Conservation (phyloP, 495 filamentous ascomycete species). For the Sabuloglossum arenarium region DNA sequence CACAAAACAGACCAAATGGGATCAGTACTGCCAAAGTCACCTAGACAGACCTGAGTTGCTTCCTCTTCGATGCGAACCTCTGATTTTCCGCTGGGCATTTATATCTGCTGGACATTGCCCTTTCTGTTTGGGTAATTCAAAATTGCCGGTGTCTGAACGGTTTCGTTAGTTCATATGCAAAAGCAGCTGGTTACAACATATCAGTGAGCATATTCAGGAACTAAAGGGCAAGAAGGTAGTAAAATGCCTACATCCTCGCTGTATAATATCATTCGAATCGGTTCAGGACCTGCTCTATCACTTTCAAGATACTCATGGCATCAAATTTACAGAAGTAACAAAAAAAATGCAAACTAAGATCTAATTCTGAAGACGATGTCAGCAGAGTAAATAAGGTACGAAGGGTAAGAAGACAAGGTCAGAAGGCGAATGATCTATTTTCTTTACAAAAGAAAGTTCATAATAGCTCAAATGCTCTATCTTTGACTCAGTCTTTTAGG, state of each 20-base stretch:
- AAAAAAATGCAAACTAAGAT: background rate
- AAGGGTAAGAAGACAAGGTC: background rate
- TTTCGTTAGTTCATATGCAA: constrained; percentile 1
- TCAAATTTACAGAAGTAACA: background rate
- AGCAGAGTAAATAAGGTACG: background rate
- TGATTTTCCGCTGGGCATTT: constrained; percentile 7
- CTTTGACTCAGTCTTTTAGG: background rate
- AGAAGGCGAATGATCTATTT: background rate
- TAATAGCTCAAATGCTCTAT: background rate
- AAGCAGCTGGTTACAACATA: background rate
- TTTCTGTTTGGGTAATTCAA: constrained; percentile 1
- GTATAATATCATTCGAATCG: background rate
- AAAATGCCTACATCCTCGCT: constrained; percentile 1
- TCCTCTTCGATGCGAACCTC: constrained; percentile 8
- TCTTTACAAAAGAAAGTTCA: background rate
- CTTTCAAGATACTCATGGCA: constrained; percentile 3
- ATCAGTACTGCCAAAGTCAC: constrained; percentile 8
- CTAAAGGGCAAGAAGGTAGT: background rate
- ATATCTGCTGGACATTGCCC: background rate
- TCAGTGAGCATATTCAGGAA: background rate
- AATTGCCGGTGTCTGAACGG: background rate
- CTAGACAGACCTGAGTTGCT: constrained; percentile 7
- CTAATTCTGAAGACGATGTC: background rate
- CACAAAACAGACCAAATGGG: constrained; percentile 4
- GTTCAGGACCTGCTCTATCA: constrained; percentile 4